phyloP scores from a whole-genome alignment of 2,329 filamentous ascomycete species.

The Aureobasidium sp. region DNA sequence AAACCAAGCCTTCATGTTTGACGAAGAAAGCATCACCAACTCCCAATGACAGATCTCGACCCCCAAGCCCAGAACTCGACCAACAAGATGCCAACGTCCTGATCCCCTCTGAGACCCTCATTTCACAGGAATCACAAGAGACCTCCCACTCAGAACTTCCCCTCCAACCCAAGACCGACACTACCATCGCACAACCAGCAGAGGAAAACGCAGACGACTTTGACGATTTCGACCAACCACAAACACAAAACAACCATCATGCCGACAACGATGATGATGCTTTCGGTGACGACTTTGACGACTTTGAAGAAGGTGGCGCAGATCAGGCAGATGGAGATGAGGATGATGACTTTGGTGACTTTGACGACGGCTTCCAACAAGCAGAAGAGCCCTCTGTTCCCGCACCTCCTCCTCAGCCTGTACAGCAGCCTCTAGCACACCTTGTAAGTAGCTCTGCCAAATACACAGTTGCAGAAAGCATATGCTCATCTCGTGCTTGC shows the following conservation, averaged over 20 bases:
- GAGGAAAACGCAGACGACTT: constrained; percentile 36
- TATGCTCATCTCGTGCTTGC: background rate
- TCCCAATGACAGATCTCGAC: constrained; percentile 38
- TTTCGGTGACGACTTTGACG: constrained; percentile 61
- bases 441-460: constrained; percentile 36
- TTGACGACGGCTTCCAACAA: constrained; percentile 38
- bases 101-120: background rate
- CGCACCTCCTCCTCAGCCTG: constrained; percentile 28
- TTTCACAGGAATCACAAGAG: background rate
- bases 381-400: constrained; percentile 16
- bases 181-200: constrained; percentile 36
- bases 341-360: constrained; percentile 44
- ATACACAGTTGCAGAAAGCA: background rate
- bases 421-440: constrained; percentile 32
- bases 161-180: constrained; percentile 3
- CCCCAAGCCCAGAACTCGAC: constrained; percentile 11
- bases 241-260: constrained; percentile 11
- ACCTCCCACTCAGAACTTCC: constrained; percentile 1
- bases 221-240: constrained; percentile 17
- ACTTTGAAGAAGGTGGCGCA: constrained; percentile 45
- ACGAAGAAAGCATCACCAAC: constrained; percentile 53
- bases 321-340: constrained; percentile 23
- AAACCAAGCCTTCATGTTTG: constrained; percentile 34
- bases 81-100: background rate
- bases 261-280: constrained; percentile 51